Conservation (phyloP, 352 stramenopile genomes). For the Salisapilia sapeloensis region DNA sequence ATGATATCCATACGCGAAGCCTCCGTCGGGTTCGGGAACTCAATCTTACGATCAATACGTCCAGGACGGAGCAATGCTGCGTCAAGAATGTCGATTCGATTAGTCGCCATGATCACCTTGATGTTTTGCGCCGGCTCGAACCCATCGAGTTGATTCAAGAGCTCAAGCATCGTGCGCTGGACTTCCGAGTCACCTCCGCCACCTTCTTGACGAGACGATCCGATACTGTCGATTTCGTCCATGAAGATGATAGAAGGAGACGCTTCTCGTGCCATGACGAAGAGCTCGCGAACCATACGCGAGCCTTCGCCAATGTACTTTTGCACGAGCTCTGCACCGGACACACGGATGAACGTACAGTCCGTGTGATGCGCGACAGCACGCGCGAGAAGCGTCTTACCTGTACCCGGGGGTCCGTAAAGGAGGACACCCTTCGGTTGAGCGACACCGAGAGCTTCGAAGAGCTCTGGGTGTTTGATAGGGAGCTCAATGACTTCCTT, state of each 20-base stretch:
- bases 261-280: constrained; percentile 95
- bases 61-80: constrained; percentile 91
- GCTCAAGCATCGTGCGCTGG: constrained; percentile 98
- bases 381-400: constrained; percentile 96
- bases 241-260: constrained; percentile 99
- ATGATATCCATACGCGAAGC: constrained; percentile 94
- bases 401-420: constrained; percentile 95
- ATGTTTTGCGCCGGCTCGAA: constrained; percentile 96
- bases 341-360: constrained; percentile 99
- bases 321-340: constrained; percentile 97
- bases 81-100: constrained; percentile 98
- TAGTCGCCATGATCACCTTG: constrained; percentile 99
- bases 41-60: constrained; percentile 98
- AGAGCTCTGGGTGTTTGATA: constrained; percentile 99
- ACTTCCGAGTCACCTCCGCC: constrained; percentile 96
- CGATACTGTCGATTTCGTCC: constrained; percentile 99
- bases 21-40: constrained; percentile 98
- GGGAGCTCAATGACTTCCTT: constrained; percentile 99
- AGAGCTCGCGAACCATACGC: constrained; percentile 98
- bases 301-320: constrained; percentile 99
- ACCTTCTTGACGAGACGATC: constrained; percentile 83
- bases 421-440: constrained; percentile 94
- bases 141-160: constrained; percentile 97
- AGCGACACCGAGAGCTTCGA: constrained; percentile 96
- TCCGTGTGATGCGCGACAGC: constrained; percentile 99